Evolutionary conservation across 768 basidiomycete species (phyloP), one percentile per base, ranked within the genome.

Genomic region (Lentinula boryana): DNA sequence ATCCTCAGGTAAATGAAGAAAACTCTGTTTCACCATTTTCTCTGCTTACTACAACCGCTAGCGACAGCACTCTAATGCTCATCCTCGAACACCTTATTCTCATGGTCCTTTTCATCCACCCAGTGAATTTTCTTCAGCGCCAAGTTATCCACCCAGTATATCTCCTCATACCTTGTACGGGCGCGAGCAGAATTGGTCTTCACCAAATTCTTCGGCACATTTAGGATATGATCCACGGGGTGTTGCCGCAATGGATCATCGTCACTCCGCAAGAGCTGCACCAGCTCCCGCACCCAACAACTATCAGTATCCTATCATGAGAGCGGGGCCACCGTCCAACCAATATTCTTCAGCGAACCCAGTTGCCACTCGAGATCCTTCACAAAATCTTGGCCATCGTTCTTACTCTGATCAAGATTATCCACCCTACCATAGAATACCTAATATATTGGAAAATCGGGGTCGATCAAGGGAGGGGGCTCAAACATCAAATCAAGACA

Each of bases 391-490:
- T 41, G 58, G 51, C 21, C n/a, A 15, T 50, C 32, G 31, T 16
- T 38, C 54, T 48, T 43, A 56, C 18, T 21, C 15, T 35, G 13
- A 32, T 15, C 35, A 13, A 15, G 8, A 32, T 31, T 31, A 33
- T 15, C 44, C 13, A 12, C 3, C 58, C 36, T 31, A 58, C n/a
- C 50, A 49, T 52, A 44, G 44, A 31, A 68, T 74, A 58, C 65
- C 73, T 5, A 72, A 72, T n/a, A 55, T 62, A 51, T 43, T 68
- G 15, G 62, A 63, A 27, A 16, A n/a, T 16, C 4, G 13, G 9
- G n/a, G 56, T 7, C 49, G 58, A 18, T 72, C 72, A 49, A 75
- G 78, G 57, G 73, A 75, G 27, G 75, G 46, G 35, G 7, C 40
- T 21, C 8, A 52, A 15, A 31, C 21, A 36, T 49, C 55, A 36